A percentile compares a stretch with the other conserved stretches of the same genome.
These are phyloP conservation scores for Zymoseptoria brevis DNA, from an alignment of 2,329 filamentous ascomycete species.

Conservation along the genomic window DNA sequence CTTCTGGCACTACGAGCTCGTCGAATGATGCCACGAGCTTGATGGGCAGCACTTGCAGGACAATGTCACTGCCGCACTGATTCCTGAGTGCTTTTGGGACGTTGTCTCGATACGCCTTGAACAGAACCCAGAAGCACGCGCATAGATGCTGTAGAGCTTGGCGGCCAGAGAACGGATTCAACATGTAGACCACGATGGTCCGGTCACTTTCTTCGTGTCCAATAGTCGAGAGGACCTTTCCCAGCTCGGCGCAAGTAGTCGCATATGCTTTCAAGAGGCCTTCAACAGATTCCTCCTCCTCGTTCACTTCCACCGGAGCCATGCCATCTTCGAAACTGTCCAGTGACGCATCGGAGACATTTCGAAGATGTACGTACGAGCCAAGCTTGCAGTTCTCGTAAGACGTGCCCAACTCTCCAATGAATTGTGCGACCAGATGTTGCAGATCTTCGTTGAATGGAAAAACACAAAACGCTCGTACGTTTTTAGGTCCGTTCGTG, in stretches of 20 bases:
- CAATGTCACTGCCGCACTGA: constrained; percentile 47
- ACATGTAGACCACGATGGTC: constrained; percentile 63
- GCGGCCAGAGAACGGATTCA: constrained; percentile 52
- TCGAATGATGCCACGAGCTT: constrained; percentile 58
- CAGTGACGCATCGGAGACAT: constrained; percentile 30
- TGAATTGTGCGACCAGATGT: constrained; percentile 54
- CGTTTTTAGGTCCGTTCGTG: constrained; percentile 61
- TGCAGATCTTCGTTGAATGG: constrained; percentile 57
- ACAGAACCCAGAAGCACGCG: constrained; percentile 64
- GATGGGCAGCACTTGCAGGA: constrained; percentile 67
- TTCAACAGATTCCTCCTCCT: constrained; percentile 11
- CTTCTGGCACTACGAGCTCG: constrained; percentile 54
- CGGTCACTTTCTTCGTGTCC: constrained; percentile 33
- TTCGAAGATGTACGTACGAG: constrained; percentile 40
- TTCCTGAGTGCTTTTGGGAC: constrained; percentile 57
- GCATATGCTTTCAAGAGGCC: constrained; percentile 18
- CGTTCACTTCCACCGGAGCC: constrained; percentile 30
- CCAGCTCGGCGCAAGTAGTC: constrained; percentile 20
- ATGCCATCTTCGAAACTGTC: constrained; percentile 27
- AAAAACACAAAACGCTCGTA: constrained; percentile 63
- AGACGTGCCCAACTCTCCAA: constrained; percentile 58
- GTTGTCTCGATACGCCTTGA: constrained; percentile 54
- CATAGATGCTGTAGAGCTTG: constrained; percentile 54
- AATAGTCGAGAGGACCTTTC: constrained; percentile 18
- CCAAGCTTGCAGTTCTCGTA: constrained; percentile 72